These are phyloP conservation scores for Calonectria honghensis DNA, from an alignment of 2,329 filamentous ascomycete species.

Conservation along the genomic window DNA sequence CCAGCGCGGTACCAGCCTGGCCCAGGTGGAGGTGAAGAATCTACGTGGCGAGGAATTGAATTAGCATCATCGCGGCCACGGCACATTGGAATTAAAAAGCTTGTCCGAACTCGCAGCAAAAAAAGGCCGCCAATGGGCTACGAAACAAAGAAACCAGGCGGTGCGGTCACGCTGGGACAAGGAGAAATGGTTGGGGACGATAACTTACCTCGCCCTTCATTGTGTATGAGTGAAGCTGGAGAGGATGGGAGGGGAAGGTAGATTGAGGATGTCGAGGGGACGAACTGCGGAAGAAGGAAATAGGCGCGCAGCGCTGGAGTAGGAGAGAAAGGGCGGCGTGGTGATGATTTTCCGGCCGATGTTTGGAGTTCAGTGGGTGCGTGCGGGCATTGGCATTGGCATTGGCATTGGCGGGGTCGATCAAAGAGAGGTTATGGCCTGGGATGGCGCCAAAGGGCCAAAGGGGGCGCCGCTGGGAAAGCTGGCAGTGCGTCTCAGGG, in stretches of 20 bases:
- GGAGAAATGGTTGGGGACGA: slow-evolving; percentile 25
- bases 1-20: slow-evolving; percentile 84
- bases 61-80: slow-evolving; percentile 43
- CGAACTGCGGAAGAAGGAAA: slow-evolving; percentile 50
- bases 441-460: slow-evolving; percentile 38
- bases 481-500: slow-evolving; percentile 38
- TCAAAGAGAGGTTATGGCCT: slow-evolving; percentile 44
- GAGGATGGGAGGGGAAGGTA: slow-evolving; percentile 49
- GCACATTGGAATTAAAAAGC: slow-evolving; percentile 40
- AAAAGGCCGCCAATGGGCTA: slow-evolving; percentile 29
- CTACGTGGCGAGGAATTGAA: slow-evolving; percentile 59
- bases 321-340: slow-evolving; percentile 55
- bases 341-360: slow-evolving; percentile 60
- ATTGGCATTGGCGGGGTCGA: slow-evolving; percentile 55
- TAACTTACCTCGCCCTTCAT: slow-evolving; percentile 76
- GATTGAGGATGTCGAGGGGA: slow-evolving; percentile 47
- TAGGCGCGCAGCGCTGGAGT: slow-evolving; percentile 61
- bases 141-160: slow-evolving; percentile 48
- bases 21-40: slow-evolving; percentile 79
- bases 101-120: slow-evolving; percentile 37
- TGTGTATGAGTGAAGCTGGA: slow-evolving; percentile 57
- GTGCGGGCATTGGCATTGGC: slow-evolving; percentile 37
- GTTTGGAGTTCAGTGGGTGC: slow-evolving; percentile 57
- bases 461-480: slow-evolving; percentile 14
- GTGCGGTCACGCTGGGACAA: slow-evolving; percentile 37